Base-by-base conservation (phyloP, 345 rosid genomes). In the Eucalyptus polybractea region DNA sequence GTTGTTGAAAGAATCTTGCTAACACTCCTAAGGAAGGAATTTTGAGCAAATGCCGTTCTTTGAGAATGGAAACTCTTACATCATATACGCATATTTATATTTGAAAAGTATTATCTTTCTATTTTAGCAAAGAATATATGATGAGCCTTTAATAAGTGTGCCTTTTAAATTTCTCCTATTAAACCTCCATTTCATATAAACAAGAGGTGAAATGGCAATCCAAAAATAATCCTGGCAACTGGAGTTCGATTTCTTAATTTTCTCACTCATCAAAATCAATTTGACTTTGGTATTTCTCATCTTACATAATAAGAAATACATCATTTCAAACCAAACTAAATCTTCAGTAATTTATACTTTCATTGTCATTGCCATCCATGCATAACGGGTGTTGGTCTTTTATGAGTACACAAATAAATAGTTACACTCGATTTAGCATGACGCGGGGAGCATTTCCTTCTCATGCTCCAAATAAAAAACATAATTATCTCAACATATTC, bases 181-280 rank as follows among this genome's bases (percentile, higher is more conserved):
- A 21, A 44, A 21, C 21, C 15, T 76, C 47, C 15, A 11, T 22
- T 2, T 3, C 7, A 76, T 21, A 37, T 37, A 76, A 76, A 19
- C 27, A 21, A 37, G 83, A 76, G 29, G 14, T 42, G 7, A 40
- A 40, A 76, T 40, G 11, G 7, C 8, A 76, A 76, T 22, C 22
- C 5, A 40, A 76, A 40, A 22, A 25, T 6, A 21, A 7, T 76
- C 29, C 1, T 2, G 1, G 4, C 14, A 37, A 6, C 3, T 1
- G 1, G 44, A 76, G 27, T 40, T 76, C 16, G 9, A 76, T 40
- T 11, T 76, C 85, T 40, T 6, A 40, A 3, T 10, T 40, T 76
- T 11, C 47, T 76, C 24, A 2, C 29, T 3, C 8, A 21, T 76
- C 16, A 1, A 42, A 40, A 11, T 40, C 14, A 76, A 76, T 11